These are phyloP conservation scores for Purshia tridentata DNA, from an alignment of 306 rosid genomes.

Conservation along the genomic window DNA sequence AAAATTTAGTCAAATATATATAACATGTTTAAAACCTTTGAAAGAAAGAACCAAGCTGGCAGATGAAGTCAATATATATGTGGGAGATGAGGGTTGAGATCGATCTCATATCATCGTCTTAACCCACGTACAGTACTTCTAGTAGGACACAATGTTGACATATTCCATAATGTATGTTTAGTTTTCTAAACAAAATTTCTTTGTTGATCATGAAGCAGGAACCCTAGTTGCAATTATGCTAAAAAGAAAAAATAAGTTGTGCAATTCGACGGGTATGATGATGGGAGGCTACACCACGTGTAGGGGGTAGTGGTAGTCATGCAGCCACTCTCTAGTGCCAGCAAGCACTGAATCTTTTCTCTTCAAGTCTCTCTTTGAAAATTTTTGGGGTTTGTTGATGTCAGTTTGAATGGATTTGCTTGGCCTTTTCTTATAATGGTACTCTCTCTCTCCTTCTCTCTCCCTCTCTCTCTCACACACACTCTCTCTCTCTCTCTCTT, in stretches of 20 bases:
- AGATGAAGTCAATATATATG: too few species aligned
- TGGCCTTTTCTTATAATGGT: slow-evolving; percentile 46
- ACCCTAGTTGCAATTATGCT: too few species aligned
- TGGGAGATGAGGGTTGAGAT: too few species aligned
- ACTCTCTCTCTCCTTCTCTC: slow-evolving; percentile 24
- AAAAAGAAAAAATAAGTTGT: not conserved
- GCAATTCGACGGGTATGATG: slow-evolving; percentile 35
- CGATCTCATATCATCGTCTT: too few species aligned
- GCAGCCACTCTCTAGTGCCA: slow-evolving; percentile 29
- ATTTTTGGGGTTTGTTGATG: slow-evolving; percentile 44
- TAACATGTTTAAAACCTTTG: too few species aligned
- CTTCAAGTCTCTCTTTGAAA: slow-evolving; percentile 28
- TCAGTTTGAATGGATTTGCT: slow-evolving; percentile 54
- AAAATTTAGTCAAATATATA: too few species aligned
- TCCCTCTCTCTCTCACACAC: not conserved
- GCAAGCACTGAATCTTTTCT: slow-evolving; percentile 26
- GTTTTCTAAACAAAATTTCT: too few species aligned
- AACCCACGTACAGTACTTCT: too few species aligned
- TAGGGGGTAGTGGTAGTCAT: slow-evolving; percentile 31
- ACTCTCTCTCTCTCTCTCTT: slow-evolving; percentile 12
- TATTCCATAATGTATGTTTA: too few species aligned
- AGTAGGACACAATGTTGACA: too few species aligned
- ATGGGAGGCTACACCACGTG: slow-evolving; percentile 38
- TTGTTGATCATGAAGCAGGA: too few species aligned
- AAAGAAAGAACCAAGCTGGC: too few species aligned